Evolutionary conservation across 1,284 basidiomycete species (phyloP).

Genomic region (Ustilago cynodontis): DNA sequence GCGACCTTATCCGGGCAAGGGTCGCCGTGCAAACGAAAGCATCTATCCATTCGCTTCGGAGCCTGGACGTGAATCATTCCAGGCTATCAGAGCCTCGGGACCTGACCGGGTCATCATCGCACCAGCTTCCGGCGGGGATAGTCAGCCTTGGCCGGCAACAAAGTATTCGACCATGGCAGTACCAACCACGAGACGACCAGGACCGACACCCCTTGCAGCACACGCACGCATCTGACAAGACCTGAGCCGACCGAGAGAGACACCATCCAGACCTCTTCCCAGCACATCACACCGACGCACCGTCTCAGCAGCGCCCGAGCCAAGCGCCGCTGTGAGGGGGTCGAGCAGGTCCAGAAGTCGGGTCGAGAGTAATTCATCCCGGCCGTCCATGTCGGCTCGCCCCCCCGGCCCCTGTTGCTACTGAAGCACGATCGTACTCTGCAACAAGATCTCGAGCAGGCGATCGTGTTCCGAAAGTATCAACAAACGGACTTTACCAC

Average conservation of each 20-base stretch:
- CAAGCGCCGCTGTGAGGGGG: neutral
- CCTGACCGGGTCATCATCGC: slow-evolving; percentile 37
- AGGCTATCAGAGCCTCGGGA: slow-evolving; percentile 26
- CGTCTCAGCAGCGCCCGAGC: neutral
- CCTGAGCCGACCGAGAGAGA: neutral
- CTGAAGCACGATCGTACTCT: slow-evolving; percentile 13
- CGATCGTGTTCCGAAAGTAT: slow-evolving; percentile 10
- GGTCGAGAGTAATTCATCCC: slow-evolving; percentile 9
- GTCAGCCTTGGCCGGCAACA: neutral
- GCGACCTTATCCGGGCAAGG: slow-evolving; percentile 8
- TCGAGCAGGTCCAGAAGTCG: slow-evolving; percentile 9
- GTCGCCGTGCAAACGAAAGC: slow-evolving; percentile 16
- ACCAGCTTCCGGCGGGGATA: neutral
- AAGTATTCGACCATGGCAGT: slow-evolving; percentile 2
- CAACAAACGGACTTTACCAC: slow-evolving; percentile 2
- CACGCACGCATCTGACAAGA: slow-evolving; percentile 12
- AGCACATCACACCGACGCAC: slow-evolving; percentile 13
- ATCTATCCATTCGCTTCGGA: slow-evolving; percentile 10
- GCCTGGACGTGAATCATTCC: slow-evolving; percentile 17
- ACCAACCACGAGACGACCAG: slow-evolving; percentile 11
- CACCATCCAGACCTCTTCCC: slow-evolving; percentile 6
- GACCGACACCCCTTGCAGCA: slow-evolving; percentile 2
- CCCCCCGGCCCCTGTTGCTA: slow-evolving; percentile 11
- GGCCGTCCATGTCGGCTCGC: slow-evolving; percentile 8
- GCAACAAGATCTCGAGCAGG: slow-evolving; percentile 3